Conservation (phyloP, 495 filamentous ascomycete genomes). For the Hypoxylon cercidicola region DNA sequence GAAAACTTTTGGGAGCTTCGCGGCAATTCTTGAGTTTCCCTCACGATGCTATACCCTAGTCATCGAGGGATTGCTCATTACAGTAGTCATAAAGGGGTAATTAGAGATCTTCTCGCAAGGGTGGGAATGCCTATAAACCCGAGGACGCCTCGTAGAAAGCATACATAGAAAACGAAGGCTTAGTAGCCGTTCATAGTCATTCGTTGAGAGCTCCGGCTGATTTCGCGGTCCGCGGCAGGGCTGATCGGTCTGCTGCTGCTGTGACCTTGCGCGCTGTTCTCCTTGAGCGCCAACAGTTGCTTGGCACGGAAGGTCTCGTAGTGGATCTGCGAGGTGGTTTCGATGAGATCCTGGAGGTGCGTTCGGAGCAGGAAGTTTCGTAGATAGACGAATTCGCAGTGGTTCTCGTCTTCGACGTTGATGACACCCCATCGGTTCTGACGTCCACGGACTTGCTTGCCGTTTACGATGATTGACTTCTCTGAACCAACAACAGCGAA, state of each 20-base stretch:
- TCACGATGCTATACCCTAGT: slow-evolving; percentile 17
- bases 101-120: slow-evolving; percentile 33
- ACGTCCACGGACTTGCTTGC: slow-evolving; percentile 96
- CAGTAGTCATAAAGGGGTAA: slow-evolving; percentile 38
- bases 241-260: slow-evolving; percentile 95
- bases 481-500: slow-evolving; percentile 98
- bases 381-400: slow-evolving; percentile 99
- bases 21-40: slow-evolving; percentile 29
- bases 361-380: slow-evolving; percentile 97
- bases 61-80: slow-evolving; percentile 29
- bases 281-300: slow-evolving; percentile 96
- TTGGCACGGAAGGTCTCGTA: slow-evolving; percentile 99
- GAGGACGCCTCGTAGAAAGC: slow-evolving; percentile 44
- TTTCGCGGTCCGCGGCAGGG: slow-evolving; percentile 90
- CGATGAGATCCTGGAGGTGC: slow-evolving; percentile 96
- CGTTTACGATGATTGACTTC: slow-evolving; percentile 95
- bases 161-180: slow-evolving; percentile 37
- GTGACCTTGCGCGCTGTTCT: slow-evolving; percentile 89
- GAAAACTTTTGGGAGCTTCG: slow-evolving; percentile 27
- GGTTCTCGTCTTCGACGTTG: slow-evolving; percentile 98
- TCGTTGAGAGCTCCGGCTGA: slow-evolving; percentile 95
- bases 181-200: slow-evolving; percentile 99
- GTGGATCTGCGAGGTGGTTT: slow-evolving; percentile 99
- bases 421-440: slow-evolving; percentile 99
- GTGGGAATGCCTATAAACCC: slow-evolving; percentile 28